Evolutionary conservation across 2,329 filamentous ascomycete species (phyloP), one percentile per base, ranked within the genome.

Genomic region (Talaromyces rugulosus): DNA sequence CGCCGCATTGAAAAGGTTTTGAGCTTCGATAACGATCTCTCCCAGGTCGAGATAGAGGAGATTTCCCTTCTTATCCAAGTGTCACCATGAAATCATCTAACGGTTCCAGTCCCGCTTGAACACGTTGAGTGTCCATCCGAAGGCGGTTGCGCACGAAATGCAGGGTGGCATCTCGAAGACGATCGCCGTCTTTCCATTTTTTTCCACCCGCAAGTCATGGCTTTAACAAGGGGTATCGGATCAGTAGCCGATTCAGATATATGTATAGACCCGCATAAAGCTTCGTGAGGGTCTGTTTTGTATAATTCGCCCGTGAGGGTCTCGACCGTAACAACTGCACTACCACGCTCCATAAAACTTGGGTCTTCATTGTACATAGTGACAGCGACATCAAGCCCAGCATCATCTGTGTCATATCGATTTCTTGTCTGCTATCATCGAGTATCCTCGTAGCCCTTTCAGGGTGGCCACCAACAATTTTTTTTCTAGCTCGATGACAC

Each of bases 41-140:
- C 84, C 84, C 78, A 78, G 84, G 63, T 85, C 81, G 1, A 87
- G 78, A 42, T 78, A 78, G 59, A 81, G 75, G 0, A 77, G 69
- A 7, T 71, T 69, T 0, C 79, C 78, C 44, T 78, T 77, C 64
- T 80, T 81, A 63, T 80, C 78, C 54, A 5, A 87, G 69, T 0
- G 78, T 77, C 58, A 81, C 75, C 74, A 87, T 86, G 71, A 87
- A 86, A 66, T 87, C 85, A 52, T 84, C 80, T 0, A 86, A 12
- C 5, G 52, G 75, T 63, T 81, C 82, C 70, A 87, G 84, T 28
- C 84, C 83, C 0, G 72, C 73, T 27, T 78, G 68, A 63, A 74
- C 71, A 18, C 72, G 70, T 5, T 69, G 65, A 4, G 27, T 34
- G 11, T 58, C 56, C 40, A 58, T 58, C 33, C 28, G 11, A n/a